These are phyloP conservation scores for Thalassiosira mediterranea DNA, from an alignment of 352 stramenopile genomes.

Conservation along the genomic window DNA sequence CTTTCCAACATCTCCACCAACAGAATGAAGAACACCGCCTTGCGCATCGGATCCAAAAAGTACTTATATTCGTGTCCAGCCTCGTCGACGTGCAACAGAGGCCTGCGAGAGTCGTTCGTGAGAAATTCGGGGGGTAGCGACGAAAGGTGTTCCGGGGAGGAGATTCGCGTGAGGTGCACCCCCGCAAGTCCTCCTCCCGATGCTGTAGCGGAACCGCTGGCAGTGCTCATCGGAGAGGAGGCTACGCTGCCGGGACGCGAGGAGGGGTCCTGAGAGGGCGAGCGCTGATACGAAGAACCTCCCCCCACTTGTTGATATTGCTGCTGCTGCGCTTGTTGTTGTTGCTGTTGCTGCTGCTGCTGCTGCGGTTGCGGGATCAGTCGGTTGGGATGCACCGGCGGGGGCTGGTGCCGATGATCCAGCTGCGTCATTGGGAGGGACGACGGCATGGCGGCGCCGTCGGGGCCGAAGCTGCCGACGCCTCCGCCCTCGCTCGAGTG, in stretches of 20 bases:
- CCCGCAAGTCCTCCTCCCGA: neutral
- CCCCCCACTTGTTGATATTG: neutral
- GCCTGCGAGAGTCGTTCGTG: slow-evolving; percentile 24
- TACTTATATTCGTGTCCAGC: slow-evolving; percentile 61
- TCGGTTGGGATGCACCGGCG: neutral
- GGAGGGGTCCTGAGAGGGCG: neutral
- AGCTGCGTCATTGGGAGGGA: neutral
- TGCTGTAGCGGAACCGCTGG: neutral
- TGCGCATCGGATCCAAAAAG: slow-evolving; percentile 64
- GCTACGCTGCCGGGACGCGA: neutral
- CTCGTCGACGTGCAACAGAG: slow-evolving; percentile 66
- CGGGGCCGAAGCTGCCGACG: neutral
- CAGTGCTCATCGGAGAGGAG: neutral
- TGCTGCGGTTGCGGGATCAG: neutral
- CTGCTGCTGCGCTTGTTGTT: neutral
- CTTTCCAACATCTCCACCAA: slow-evolving; percentile 79
- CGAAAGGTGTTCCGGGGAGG: slow-evolving; percentile 16
- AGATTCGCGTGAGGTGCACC: slow-evolving; percentile 36
- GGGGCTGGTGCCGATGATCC: neutral
- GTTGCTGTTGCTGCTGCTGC: neutral
- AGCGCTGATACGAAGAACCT: neutral
- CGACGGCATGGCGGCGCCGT: neutral
- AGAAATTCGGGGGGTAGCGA: slow-evolving; percentile 29
- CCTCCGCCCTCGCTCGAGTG: neutral
- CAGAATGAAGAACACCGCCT: slow-evolving; percentile 77